Conservation (phyloP, 2,329 filamentous ascomycete species). For the Emydomyces testavorans region DNA sequence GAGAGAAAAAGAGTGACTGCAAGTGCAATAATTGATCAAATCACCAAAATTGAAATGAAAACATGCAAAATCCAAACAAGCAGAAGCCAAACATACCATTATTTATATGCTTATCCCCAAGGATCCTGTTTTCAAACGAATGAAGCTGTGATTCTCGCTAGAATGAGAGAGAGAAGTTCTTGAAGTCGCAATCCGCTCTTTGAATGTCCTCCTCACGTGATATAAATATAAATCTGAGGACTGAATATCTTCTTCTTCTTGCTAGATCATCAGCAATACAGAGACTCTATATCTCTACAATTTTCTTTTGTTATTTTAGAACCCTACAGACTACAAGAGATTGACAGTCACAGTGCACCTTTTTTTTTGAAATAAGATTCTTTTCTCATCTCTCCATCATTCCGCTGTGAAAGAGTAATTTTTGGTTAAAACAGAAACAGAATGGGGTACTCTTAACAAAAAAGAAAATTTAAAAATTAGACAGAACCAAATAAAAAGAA, state of each 20-base stretch:
- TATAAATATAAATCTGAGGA: no score
- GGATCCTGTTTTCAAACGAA: not conserved
- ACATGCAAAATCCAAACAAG: no score
- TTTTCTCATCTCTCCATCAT: not conserved
- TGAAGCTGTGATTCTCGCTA: not conserved
- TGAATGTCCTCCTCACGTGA: no score
- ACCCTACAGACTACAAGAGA: not conserved
- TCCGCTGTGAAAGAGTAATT: not conserved
- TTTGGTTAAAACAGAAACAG: constrained; percentile 6
- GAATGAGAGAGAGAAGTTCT: not conserved
- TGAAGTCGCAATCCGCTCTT: not conserved
- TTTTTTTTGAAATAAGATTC: not conserved
- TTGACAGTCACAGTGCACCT: not conserved
- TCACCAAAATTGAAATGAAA: no score
- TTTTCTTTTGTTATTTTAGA: no score
- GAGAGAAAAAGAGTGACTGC: no score
- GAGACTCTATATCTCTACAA: no score
- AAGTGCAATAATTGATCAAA: no score
- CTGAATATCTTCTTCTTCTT: no score
- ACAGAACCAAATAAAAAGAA: not conserved
- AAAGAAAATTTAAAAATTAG: not conserved
- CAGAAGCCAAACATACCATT: not conserved
- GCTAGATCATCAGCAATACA: no score
- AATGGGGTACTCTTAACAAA: not conserved
- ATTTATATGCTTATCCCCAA: not conserved